Evolutionary conservation across 140 eudicot genomes (phyloP), one percentile per base, ranked within the genome.

Genomic region (Cichorium intybus): DNA sequence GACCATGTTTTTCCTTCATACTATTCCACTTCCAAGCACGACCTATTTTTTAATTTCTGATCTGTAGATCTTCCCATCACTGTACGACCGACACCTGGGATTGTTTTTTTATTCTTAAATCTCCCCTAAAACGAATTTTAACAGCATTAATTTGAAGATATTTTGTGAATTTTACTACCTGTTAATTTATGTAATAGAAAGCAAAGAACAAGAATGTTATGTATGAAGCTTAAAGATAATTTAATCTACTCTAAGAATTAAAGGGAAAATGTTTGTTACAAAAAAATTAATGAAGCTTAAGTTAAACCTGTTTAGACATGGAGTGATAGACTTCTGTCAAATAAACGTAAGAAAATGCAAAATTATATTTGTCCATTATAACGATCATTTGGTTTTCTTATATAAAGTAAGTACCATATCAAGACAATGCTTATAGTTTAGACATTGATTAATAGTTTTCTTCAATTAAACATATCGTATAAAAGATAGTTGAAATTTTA

Each of bases 1-100:
- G 79, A 68, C 79, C 81, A 78, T 78, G 84, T 72, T 56, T 75
- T 58, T 53, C 17, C 69, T 64, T 77, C 81, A 52, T 57, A 70
- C 74, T 71, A 48, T 72, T 68, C 75, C 80, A 68, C 80, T 75
- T 68, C 65, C 22, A 39, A 12, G 66, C 80, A 68, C 75, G 80
- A 75, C 22, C 53, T 37, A 49, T 56, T 69, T 47, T 59, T 67
- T 37, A 45, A 60, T 28, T 27, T 26, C 4, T 57, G 16, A 34
- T 51, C 49, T 34, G 26, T 52, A 75, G 70, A 75, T 75, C 75
- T 68, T 68, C 80, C 75, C 75, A 68, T 75, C 60, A 60, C 66
- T 75, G 31, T 52, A 60, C 34, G 52, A 48, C 65, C 14, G 65
- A 52, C 75, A 75, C 64, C 64, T 49, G 70, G 17, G 55, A 10